Base-by-base conservation (phyloP, 2,329 filamentous ascomycete genomes). In the Penicillium brevicompactum region DNA sequence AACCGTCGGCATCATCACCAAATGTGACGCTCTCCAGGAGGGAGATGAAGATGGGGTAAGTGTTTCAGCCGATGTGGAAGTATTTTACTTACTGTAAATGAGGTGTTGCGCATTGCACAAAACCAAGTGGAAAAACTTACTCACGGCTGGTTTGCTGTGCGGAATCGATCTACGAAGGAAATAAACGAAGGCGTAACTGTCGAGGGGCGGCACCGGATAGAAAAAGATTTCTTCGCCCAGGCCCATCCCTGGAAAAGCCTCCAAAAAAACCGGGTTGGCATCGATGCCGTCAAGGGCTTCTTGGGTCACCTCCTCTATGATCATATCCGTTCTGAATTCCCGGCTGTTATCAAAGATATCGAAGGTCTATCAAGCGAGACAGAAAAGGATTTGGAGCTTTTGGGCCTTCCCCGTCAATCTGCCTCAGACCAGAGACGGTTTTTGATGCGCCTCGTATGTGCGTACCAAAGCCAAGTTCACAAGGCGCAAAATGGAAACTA, bases 1-100 rank as follows among this genome's bases (percentile, higher is more conserved):
- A 2, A 75, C 72, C 2, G 56, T 75, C 16, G 72, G 73, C 14
- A 68, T 75, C 47, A 68, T 76, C 55, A 75, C 72, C 16, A 74
- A 73, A 55, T 73, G 70, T 4, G 73, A 75, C 51, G 57, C 60
- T 1, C 56, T 74, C 2, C 56, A 60, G 43, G 51, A 49, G n/a
- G 70, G 67, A n/a, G 64, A 67, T 31, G 61, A 67, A 45, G 53
- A 48, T 2, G 55, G 52, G 2, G 61, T 64, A 56, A 31, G 55
- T 24, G 24, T 24, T 6, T 24, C n/a, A n/a, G 24, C 3, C 6
- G 3, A 24, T 24, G 24, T 24, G 3, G 24, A 24, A 6, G 24
- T 24, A 6, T 4, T 4, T 6, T 3, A 3, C 24, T 4, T 24
- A 24, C 24, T 24, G 24, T 4, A 24, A 24, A 24, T 6, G 24